These are phyloP conservation scores for Antitrichia curtipendula DNA, from an alignment of 225 moss, liverwort and hornwort species.

Conservation along the genomic window DNA sequence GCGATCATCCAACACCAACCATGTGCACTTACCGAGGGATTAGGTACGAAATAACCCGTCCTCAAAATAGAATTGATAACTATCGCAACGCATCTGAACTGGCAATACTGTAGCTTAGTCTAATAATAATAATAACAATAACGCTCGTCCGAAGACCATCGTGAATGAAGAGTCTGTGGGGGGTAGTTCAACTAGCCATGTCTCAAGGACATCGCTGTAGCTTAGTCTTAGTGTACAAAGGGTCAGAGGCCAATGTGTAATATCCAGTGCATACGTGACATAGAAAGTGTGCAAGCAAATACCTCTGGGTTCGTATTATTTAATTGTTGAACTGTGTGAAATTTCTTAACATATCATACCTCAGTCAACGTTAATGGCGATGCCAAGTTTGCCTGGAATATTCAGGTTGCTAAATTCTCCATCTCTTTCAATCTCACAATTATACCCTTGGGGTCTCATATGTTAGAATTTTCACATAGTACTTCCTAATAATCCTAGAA, in stretches of 20 bases:
- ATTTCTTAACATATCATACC: slow-evolving; percentile 4
- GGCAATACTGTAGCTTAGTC: neutral
- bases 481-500: no score
- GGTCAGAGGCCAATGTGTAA: neutral
- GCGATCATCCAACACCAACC: slow-evolving; percentile 72
- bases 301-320: neutral
- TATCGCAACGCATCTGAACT: neutral
- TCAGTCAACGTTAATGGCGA: slow-evolving; percentile 65
- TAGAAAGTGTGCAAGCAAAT: neutral
- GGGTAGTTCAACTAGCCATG: neutral
- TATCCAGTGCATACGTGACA: neutral
- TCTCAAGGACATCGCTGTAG: neutral
- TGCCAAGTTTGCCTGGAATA: slow-evolving; percentile 81
- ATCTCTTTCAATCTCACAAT: neutral
- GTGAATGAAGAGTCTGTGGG: neutral
- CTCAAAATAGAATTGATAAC: neutral
- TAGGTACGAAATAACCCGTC: neutral
- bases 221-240: neutral
- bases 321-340: neutral
- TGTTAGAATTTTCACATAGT: neutral
- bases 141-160: neutral
- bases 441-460: neutral
- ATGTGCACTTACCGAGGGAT: slow-evolving; percentile 71
- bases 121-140: neutral
- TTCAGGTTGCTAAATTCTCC: slow-evolving; percentile 29